phyloP scores from a whole-genome alignment of 140 eudicot genomes.

The Anethum foeniculum region DNA sequence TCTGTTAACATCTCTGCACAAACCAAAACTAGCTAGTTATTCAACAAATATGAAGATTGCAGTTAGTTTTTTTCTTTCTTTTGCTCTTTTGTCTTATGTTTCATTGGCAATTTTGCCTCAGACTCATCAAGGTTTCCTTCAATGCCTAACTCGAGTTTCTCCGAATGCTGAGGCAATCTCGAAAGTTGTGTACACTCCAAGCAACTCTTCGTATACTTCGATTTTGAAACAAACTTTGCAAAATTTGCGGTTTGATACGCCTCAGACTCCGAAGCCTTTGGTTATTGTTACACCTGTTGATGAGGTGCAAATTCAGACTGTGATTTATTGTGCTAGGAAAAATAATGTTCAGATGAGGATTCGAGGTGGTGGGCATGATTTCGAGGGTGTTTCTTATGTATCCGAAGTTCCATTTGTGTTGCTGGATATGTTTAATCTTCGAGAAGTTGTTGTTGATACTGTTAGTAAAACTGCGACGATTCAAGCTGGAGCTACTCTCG shows the following conservation, averaged over 20 bases:
- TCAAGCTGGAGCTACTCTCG: conserved; percentile 37
- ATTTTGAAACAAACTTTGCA: conserved; percentile 5
- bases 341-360: neutral
- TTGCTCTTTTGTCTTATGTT: neutral
- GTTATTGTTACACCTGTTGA: conserved; percentile 3
- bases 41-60: neutral
- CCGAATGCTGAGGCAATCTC: conserved; percentile 10
- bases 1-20: neutral
- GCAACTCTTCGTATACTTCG: conserved; percentile 19
- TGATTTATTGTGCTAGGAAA: neutral
- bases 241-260: conserved; percentile 17
- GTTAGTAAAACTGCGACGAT: conserved; percentile 9
- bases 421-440: neutral
- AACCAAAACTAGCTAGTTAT: neutral
- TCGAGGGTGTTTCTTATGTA: neutral
- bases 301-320: neutral
- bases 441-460: neutral
- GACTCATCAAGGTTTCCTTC: conserved; percentile 9
- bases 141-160: conserved; percentile 1
- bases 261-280: neutral
- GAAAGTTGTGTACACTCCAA: conserved; percentile 13
- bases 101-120: neutral
- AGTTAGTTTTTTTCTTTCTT: neutral
- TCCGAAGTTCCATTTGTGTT: neutral
- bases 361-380: conserved; percentile 11